These are phyloP conservation scores for Limnanthes douglasii DNA, from an alignment of 345 rosid species.

Conservation along the genomic window DNA sequence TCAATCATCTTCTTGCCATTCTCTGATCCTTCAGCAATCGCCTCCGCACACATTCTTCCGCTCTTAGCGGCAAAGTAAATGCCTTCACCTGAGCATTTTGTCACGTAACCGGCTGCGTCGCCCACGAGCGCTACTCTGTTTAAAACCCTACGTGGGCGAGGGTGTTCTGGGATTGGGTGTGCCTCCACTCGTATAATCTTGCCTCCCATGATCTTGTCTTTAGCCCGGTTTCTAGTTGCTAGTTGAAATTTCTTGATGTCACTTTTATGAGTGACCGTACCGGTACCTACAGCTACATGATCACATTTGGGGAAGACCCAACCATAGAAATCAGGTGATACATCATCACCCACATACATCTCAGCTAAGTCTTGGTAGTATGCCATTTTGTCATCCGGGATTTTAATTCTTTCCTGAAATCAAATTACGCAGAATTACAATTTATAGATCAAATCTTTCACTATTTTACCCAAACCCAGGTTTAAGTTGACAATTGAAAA, in stretches of 20 bases:
- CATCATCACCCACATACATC: constrained; percentile 94
- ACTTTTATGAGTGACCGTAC: constrained; percentile 84
- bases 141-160: constrained; percentile 51
- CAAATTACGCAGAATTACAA: not conserved
- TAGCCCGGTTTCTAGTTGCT: constrained; percentile 77
- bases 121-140: constrained; percentile 75
- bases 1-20: constrained; percentile 78
- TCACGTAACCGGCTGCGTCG: constrained; percentile 89
- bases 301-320: constrained; percentile 99
- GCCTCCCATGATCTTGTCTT: constrained; percentile 80
- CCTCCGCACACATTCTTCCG: constrained; percentile 93
- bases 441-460: too few relatives aligned
- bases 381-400: constrained; percentile 75
- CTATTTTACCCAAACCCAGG: not conserved
- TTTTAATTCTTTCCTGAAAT: constrained; percentile 66
- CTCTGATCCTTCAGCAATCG: constrained; percentile 71
- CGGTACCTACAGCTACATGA: constrained; percentile 92
- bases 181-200: constrained; percentile 88
- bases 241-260: constrained; percentile 88
- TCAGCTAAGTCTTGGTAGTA: constrained; percentile 85
- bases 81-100: constrained; percentile 86
- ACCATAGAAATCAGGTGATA: constrained; percentile 87
- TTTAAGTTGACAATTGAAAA: too few relatives aligned
- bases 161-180: constrained; percentile 87
- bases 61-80: constrained; percentile 92